Evolutionary conservation across 2,329 filamentous ascomycete species (phyloP), one percentile per base, ranked within the genome.

Genomic region (Beauveria asiatica): DNA sequence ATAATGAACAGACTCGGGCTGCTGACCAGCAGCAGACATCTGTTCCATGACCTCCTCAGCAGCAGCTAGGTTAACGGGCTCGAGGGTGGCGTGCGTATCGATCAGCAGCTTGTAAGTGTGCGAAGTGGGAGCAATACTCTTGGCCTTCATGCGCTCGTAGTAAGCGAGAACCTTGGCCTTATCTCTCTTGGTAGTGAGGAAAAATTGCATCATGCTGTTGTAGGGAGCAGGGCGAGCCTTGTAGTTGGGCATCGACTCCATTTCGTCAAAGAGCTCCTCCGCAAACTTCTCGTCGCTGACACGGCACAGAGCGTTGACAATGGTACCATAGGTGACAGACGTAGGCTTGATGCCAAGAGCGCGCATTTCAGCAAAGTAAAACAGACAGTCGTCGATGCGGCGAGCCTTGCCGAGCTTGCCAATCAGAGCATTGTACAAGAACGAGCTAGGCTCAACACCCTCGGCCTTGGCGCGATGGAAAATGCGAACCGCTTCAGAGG

Each of bases 151-250:
- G 64, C 93, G 90, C 74, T 96, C 88, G 71, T 96, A 97, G 80
- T 97, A 99, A 37, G 87, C 82, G 25, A 99, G 81, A 5, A 97
- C 93, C 84, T 97, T 97, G 73, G 81, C 78, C 76, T 94, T 93
- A 74, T 99, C 93, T 57, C 92, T 90, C 83, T 97, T 97, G 59
- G 93, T 97, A 61, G 90, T 96, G 66, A 97, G 80, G 83, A 97
- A 99, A 78, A 96, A 97, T 73, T 99, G 94, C 85, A 99, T 99
- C 86, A 99, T 89, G 75, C 91, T 96, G 80, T 99, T 97, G 81
- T 99, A 99, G 1, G 94, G 94, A 25, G 94, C 94, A 27, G 94
- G 92, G 10, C 94, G 88, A 45, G 94, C 91, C 80, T 97, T 97
- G 83, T 99, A 99, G 79, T 99, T 99, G 61, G 92, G 88, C 88